Evolutionary conservation across 1,139 yeast genomes (phyloP).

Genomic region (Saccharomycopsis hybrid): DNA sequence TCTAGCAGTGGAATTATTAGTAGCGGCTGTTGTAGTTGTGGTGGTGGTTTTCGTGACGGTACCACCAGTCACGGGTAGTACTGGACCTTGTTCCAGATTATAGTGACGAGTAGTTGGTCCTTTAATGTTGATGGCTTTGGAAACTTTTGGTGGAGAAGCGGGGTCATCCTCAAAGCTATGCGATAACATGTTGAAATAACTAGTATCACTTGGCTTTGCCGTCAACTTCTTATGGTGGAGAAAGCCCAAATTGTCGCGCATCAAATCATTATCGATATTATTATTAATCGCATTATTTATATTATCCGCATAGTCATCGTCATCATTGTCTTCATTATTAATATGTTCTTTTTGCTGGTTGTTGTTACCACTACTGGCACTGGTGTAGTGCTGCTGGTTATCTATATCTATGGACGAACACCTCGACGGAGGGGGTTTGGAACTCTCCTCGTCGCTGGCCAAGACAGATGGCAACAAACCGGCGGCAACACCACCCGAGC

Average conservation of each 20-base stretch:
- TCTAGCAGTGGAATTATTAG: not conserved
- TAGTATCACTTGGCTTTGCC: slow-evolving; percentile 4
- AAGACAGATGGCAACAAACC: slow-evolving; percentile 3
- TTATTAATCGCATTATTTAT: no score
- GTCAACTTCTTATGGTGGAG: slow-evolving; percentile 1
- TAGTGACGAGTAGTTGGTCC: not conserved
- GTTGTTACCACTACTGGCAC: not conserved
- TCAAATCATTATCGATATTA: no score
- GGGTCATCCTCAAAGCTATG: slow-evolving; percentile 11
- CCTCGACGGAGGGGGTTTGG: slow-evolving; percentile 23
- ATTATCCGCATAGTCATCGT: no score
- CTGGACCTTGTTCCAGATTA: no score
- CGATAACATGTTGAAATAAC: slow-evolving; percentile 7
- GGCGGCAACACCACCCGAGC: slow-evolving; percentile 2
- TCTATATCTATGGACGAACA: slow-evolving; percentile 1
- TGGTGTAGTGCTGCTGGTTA: not conserved
- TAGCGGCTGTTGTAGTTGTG: not conserved
- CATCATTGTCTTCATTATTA: no score
- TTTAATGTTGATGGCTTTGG: not conserved
- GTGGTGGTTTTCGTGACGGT: not conserved
- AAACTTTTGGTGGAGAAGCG: not conserved
- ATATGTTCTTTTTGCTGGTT: no score
- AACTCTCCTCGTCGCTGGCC: slow-evolving; percentile 14
- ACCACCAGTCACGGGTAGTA: not conserved
- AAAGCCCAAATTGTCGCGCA: no score